phyloP scores from a whole-genome alignment of 495 filamentous ascomycete species.

The Aspergillus sparsus region DNA sequence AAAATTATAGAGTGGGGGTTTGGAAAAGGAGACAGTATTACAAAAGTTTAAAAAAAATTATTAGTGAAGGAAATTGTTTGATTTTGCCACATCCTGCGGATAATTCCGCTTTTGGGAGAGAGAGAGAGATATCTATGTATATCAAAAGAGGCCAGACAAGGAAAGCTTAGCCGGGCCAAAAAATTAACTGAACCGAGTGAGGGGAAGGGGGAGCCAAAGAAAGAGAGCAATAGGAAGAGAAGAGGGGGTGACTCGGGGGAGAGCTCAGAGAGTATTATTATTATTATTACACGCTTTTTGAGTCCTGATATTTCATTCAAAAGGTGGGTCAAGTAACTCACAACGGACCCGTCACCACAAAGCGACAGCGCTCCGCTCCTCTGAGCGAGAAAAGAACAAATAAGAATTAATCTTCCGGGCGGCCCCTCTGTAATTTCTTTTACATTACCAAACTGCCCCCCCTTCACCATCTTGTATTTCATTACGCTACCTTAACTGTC shows the following conservation, averaged over 20 bases:
- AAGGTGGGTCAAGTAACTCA: constrained; percentile 26
- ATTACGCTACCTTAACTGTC: constrained; percentile 17
- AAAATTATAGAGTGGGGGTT: constrained; percentile 2
- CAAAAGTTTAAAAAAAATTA: neutral
- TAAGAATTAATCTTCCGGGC: constrained; percentile 26
- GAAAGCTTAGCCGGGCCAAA: constrained; percentile 32
- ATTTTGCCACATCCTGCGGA: constrained; percentile 6
- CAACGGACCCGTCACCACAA: constrained; percentile 33
- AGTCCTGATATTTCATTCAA: constrained; percentile 25
- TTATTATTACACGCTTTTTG: constrained; percentile 12
- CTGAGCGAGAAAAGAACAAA: constrained; percentile 22
- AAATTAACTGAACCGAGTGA: constrained; percentile 10
- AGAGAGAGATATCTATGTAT: constrained; percentile 5
- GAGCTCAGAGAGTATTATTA: constrained; percentile 9
- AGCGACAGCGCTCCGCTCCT: constrained; percentile 28
- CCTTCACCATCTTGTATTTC: constrained; percentile 21
- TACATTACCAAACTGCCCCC: constrained; percentile 25
- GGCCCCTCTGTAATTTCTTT: constrained; percentile 18
- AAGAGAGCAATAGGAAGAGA: neutral
- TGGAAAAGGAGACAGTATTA: neutral
- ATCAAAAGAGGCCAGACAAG: constrained; percentile 23
- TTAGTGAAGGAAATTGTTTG: constrained; percentile 1
- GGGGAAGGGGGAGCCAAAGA: constrained; percentile 26
- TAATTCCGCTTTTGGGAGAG: constrained; percentile 1
- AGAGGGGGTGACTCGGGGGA: neutral